Evolutionary conservation across 2,329 filamentous ascomycete species (phyloP).

Genomic region (Emmonsia crescens): DNA sequence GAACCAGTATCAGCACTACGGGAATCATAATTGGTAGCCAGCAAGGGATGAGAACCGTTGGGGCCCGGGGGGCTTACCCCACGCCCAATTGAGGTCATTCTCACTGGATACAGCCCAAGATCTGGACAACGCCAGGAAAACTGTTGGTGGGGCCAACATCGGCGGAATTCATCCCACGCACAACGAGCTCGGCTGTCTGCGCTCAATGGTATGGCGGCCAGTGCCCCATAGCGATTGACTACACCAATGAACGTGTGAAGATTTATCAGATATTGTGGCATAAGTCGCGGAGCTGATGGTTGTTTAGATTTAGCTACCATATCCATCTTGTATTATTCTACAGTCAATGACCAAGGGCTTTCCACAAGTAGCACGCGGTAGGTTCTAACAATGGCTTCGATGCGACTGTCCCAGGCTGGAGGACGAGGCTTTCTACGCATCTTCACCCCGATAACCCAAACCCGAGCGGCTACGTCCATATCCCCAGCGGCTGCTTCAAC

Average conservation of each 20-base stretch:
- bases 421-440: neutral
- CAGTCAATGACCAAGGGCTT: neutral
- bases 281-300: neutral
- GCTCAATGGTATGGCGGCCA: too few relatives aligned
- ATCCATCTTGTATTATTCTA: too few relatives aligned
- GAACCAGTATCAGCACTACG: too few relatives aligned
- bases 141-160: too few relatives aligned
- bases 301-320: too few relatives aligned
- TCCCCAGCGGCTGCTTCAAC: slow-evolving; percentile 16
- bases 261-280: neutral
- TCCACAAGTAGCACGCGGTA: neutral
- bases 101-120: too few relatives aligned
- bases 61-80: too few relatives aligned
- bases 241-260: neutral
- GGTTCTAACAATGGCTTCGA: neutral
- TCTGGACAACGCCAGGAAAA: too few relatives aligned
- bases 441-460: neutral
- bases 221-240: too few relatives aligned
- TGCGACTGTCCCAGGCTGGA: neutral
- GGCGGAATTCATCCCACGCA: neutral
- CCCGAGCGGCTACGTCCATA: slow-evolving; percentile 21
- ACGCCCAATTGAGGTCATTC: neutral
- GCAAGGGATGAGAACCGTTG: too few relatives aligned
- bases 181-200: neutral
- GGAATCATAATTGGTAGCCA: too few relatives aligned